Evolutionary conservation across 768 basidiomycete genomes (phyloP).

Genomic region (Clavaria fumosa): DNA sequence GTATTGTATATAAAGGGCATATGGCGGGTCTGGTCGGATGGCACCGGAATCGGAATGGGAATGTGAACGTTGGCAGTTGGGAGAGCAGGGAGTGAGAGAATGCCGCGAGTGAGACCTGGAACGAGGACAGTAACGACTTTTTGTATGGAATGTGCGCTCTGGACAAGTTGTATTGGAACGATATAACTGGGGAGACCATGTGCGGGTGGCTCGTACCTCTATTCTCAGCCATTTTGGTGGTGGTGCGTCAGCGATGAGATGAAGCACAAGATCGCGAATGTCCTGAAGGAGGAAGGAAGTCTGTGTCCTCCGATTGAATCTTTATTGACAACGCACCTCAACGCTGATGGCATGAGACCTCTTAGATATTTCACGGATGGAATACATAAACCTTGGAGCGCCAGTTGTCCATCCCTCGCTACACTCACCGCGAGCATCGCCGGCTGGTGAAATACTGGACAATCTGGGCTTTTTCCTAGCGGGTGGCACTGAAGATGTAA

Average conservation of each 20-base stretch:
- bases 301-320: background rate
- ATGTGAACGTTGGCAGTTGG: constrained; percentile 43
- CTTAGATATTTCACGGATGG: constrained; percentile 57
- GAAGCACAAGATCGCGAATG: constrained; percentile 71
- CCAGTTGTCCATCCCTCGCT: constrained; percentile 4
- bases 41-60: constrained; percentile 24
- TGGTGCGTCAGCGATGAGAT: constrained; percentile 70
- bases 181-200: background rate
- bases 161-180: constrained; percentile 5
- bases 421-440: background rate
- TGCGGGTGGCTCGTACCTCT: constrained; percentile 36
- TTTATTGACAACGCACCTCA: constrained; percentile 37
- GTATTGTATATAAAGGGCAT: constrained; percentile 58
- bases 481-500: too few species aligned
- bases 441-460: background rate
- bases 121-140: constrained; percentile 70
- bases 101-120: constrained; percentile 69
- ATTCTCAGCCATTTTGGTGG: constrained; percentile 77
- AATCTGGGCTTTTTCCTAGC: background rate
- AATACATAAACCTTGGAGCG: constrained; percentile 67
- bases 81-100: constrained; percentile 55
- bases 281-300: constrained; percentile 37
- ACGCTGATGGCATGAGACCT: constrained; percentile 65
- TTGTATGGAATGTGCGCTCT: constrained; percentile 63
- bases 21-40: constrained; percentile 13